phyloP scores from a whole-genome alignment of 257 asterid species.

The Coffea eugenioides region DNA sequence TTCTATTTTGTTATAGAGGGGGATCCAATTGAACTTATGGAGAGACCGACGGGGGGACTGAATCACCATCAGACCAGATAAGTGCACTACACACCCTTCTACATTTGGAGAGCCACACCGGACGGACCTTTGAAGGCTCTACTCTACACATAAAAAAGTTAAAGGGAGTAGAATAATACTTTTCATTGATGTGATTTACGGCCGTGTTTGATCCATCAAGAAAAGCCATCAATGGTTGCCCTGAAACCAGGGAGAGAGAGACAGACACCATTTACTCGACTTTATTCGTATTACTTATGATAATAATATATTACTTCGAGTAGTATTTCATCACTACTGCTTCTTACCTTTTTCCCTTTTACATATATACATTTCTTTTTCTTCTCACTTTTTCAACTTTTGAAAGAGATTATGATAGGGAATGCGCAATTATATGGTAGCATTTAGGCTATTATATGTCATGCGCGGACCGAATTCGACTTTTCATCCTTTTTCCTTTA shows the following conservation, averaged over 20 bases:
- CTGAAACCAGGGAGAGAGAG: conserved; percentile 33
- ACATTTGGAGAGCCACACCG: too few species aligned
- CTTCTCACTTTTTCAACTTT: conserved; percentile 3
- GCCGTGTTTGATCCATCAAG: conserved; percentile 51
- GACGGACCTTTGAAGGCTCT: conserved; percentile 11
- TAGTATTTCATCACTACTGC: conserved; percentile 14
- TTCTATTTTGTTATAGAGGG: too few species aligned
- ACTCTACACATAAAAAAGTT: neutral
- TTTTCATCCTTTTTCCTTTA: neutral
- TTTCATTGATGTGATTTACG: conserved; percentile 72
- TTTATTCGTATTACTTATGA: conserved; percentile 7
- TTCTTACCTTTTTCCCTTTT: conserved; percentile 21
- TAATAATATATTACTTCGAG: conserved; percentile 1
- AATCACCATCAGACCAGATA: too few species aligned
- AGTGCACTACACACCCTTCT: too few species aligned
- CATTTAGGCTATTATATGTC: neutral
- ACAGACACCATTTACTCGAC: conserved; percentile 12
- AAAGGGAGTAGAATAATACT: conserved; percentile 35
- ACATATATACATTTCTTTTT: neutral
- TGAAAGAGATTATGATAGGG: conserved; percentile 2
- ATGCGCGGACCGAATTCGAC: neutral
- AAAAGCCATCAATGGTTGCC: conserved; percentile 31
- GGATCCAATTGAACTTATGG: too few species aligned
- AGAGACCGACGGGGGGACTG: too few species aligned
- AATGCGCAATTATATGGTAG: conserved; percentile 13